Conservation (phyloP, 768 basidiomycete genomes). For the Kwoniella sp. region DNA sequence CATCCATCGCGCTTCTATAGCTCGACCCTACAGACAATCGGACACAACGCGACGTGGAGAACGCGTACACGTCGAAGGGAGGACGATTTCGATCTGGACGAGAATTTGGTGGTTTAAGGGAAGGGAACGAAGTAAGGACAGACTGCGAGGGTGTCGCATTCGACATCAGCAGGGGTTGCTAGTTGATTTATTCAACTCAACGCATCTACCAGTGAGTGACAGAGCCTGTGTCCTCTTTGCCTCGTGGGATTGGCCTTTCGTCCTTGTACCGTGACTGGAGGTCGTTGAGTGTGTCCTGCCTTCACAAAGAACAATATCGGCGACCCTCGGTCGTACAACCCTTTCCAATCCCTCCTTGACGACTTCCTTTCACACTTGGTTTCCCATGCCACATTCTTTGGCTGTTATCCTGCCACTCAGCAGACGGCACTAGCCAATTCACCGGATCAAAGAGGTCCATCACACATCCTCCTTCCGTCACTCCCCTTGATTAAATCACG, state of each 20-base stretch:
- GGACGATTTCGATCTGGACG: slow-evolving; percentile 21
- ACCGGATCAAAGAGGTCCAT: slow-evolving; percentile 3
- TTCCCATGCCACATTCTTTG: background rate
- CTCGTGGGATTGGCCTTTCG: background rate
- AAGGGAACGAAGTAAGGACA: background rate
- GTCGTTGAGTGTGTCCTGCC: background rate
- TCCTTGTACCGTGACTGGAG: too few species aligned
- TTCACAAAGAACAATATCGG: background rate
- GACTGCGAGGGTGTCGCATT: background rate
- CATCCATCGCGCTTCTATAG: background rate
- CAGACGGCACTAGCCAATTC: background rate
- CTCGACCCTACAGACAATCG: background rate
- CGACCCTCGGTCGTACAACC: background rate
- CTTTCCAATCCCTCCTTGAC: slow-evolving; percentile 4
- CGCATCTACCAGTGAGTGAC: slow-evolving; percentile 16
- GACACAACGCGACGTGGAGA: background rate
- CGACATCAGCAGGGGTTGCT: background rate
- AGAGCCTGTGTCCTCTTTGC: background rate
- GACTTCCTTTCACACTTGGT: background rate
- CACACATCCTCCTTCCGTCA: slow-evolving; percentile 6
- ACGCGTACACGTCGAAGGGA: background rate
- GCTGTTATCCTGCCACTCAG: background rate
- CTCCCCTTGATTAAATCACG: background rate
- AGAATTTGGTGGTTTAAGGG: slow-evolving; percentile 18
- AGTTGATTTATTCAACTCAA: slow-evolving; percentile 2